Conservation (phyloP, 306 rosid species). For the Lathyrus sativus region DNA sequence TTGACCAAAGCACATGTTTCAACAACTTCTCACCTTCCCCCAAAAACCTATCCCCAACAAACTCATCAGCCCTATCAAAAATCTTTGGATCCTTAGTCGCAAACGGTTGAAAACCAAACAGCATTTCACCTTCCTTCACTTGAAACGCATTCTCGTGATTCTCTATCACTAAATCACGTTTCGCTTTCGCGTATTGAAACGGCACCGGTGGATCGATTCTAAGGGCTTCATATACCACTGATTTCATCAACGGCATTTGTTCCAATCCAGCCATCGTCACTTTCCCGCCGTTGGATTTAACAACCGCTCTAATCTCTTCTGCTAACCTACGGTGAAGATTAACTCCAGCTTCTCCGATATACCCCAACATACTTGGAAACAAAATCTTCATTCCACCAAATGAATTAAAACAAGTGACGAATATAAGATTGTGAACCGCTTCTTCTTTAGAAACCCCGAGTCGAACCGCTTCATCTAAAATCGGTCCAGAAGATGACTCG, state of each 20-base stretch:
- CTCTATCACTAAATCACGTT: constrained; percentile 64
- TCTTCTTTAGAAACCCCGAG: constrained; percentile 73
- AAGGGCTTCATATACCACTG: constrained; percentile 72
- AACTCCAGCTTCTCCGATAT: constrained; percentile 66
- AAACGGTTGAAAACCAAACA: constrained; percentile 86
- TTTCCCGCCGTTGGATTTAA: constrained; percentile 60
- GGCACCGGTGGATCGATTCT: constrained; percentile 92
- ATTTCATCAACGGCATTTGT: constrained; percentile 77
- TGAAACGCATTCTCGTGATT: constrained; percentile 70
- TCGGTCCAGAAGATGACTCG: constrained; percentile 48
- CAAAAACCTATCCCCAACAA: constrained; percentile 70
- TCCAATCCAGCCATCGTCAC: constrained; percentile 77
- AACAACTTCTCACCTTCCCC: constrained; percentile 82
- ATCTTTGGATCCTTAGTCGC: constrained; percentile 84
- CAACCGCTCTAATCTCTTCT: constrained; percentile 62
- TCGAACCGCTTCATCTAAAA: constrained; percentile 73
- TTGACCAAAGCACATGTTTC: constrained; percentile 86
- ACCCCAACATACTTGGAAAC: constrained; percentile 64
- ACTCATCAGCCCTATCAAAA: constrained; percentile 65
- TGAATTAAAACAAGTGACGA: constrained; percentile 85
- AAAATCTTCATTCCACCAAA: constrained; percentile 78
- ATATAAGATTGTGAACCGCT: constrained; percentile 82
- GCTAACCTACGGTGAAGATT: constrained; percentile 64
- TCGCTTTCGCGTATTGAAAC: constrained; percentile 78
- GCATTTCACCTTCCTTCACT: constrained; percentile 76